Evolutionary conservation across 2,329 filamentous ascomycete species (phyloP).

Genomic region (Pseudophaeomoniella oleicola): DNA sequence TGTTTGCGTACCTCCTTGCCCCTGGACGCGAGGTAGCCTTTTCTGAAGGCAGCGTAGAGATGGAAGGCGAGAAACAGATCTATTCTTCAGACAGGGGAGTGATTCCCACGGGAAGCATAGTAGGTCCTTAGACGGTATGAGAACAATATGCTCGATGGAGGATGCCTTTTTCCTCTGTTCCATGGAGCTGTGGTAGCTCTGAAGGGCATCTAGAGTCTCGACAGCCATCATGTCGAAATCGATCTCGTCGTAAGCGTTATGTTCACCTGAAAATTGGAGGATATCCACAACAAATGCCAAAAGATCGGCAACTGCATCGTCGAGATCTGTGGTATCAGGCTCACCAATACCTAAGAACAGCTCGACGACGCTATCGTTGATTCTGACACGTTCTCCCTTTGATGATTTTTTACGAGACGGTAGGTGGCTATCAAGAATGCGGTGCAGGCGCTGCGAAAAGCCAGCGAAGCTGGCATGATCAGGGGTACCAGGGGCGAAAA

Average conservation of each 20-base stretch:
- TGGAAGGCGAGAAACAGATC: constrained; percentile 74
- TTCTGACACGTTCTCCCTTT: constrained; percentile 36
- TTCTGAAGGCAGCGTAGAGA: constrained; percentile 71
- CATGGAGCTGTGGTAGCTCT: constrained; percentile 52
- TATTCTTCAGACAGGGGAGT: constrained; percentile 64
- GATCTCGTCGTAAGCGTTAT: constrained; percentile 93
- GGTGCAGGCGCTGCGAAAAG: constrained; percentile 66
- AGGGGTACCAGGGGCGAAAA: constrained; percentile 65
- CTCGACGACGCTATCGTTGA: constrained; percentile 60
- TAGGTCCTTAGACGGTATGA: constrained; percentile 81
- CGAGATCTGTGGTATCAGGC: constrained; percentile 57
- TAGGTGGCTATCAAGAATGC: constrained; percentile 67
- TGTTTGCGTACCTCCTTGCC: constrained; percentile 8
- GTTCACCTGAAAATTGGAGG: constrained; percentile 88
- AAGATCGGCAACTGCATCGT: constrained; percentile 80
- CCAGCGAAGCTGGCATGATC: constrained; percentile 51
- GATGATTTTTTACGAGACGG: constrained; percentile 56
- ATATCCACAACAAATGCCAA: constrained; percentile 96
- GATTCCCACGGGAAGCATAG: constrained; percentile 95
- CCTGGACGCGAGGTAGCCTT: constrained; percentile 42
- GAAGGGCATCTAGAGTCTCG: constrained; percentile 72
- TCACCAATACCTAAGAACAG: constrained; percentile 78
- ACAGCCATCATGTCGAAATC: constrained; percentile 88
- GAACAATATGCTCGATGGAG: constrained; percentile 52
- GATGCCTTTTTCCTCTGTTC: constrained; percentile 16